Conservation (phyloP, 192 early-diverging fungal genomes). For the Neocallimastix lanati region DNA sequence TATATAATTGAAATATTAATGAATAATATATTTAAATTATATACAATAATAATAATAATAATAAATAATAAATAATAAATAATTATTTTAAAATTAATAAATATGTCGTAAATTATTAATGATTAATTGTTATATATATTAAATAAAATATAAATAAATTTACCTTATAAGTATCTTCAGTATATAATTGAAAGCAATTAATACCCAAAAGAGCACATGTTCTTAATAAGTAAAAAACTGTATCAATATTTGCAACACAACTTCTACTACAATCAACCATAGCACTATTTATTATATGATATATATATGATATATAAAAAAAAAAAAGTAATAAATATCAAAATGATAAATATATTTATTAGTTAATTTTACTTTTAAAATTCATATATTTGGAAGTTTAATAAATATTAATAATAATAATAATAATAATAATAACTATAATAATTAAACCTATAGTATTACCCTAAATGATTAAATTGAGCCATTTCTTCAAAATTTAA, state of each 20-base stretch:
- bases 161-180: constrained; percentile 68
- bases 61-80: no score
- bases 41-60: no score
- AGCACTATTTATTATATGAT: no score
- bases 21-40: no score
- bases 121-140: no score
- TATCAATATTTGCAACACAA: constrained; percentile 42
- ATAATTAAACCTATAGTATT: no score
- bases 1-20: no score
- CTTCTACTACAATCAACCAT: constrained; percentile 80
- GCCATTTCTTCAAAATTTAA: constrained; percentile 35
- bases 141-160: no score
- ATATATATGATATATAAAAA: background rate
- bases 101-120: no score
- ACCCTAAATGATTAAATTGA: constrained; percentile 53
- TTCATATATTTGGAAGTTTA: background rate
- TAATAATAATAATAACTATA: no score
- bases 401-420: no score
- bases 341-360: background rate
- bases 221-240: constrained; percentile 46
- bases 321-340: background rate
- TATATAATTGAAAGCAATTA: constrained; percentile 78
- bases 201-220: constrained; percentile 68
- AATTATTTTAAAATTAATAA: no score
- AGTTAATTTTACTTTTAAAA: background rate